These are phyloP conservation scores for Arabidopsis arenosa DNA, from an alignment of 345 rosid genomes.

Conservation along the genomic window DNA sequence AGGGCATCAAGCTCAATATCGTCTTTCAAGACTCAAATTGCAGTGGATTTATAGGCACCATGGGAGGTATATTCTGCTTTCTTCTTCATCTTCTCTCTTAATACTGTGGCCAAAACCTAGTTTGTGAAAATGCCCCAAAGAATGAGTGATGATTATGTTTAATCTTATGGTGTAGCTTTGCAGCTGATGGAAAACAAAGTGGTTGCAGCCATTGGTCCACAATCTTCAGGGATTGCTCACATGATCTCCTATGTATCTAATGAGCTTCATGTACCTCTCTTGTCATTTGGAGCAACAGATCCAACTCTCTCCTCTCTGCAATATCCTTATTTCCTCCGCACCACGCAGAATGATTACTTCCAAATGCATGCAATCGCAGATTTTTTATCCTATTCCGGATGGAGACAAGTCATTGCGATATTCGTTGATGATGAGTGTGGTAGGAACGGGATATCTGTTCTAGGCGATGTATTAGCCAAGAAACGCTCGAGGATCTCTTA, in stretches of 20 bases:
- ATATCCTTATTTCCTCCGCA: slow-evolving; percentile 68
- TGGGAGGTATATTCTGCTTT: slow-evolving; percentile 66
- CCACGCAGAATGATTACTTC: slow-evolving; percentile 70
- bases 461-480: slow-evolving; percentile 81
- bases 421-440: slow-evolving; percentile 96
- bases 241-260: slow-evolving; percentile 70
- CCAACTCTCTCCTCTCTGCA: slow-evolving; percentile 69
- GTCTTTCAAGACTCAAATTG: slow-evolving; percentile 73
- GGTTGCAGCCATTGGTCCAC: slow-evolving; percentile 86
- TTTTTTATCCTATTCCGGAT: slow-evolving; percentile 57
- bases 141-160: slow-evolving; percentile 15
- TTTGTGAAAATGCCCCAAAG: background rate
- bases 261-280: slow-evolving; percentile 74
- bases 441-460: slow-evolving; percentile 70
- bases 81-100: background rate
- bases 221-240: slow-evolving; percentile 93
- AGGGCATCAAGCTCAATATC: slow-evolving; percentile 56
- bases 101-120: background rate
- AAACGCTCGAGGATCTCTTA: slow-evolving; percentile 72
- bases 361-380: slow-evolving; percentile 92
- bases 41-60: slow-evolving; percentile 86
- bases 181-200: slow-evolving; percentile 84
- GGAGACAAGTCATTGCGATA: slow-evolving; percentile 90
- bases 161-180: slow-evolving; percentile 66
- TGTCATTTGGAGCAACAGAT: slow-evolving; percentile 77